Evolutionary conservation across 352 stramenopile species (phyloP), one percentile per base, ranked within the genome.

Genomic region (Ophiocytium majus): DNA sequence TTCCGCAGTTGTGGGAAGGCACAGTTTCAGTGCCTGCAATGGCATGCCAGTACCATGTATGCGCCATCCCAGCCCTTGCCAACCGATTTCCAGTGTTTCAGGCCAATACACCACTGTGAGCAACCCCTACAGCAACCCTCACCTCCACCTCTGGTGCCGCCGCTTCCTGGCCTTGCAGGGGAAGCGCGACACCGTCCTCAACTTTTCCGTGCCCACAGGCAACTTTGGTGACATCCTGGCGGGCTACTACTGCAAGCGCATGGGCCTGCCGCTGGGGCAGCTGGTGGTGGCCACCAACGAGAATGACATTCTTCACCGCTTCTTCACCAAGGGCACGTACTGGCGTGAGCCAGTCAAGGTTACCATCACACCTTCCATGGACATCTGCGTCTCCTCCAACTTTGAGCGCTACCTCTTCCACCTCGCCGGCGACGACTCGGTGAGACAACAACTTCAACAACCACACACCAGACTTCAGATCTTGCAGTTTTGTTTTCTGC

Each of bases 201-300:
- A 93, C 85, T 99, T 98, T 87, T 97, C 95, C 0, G 97, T 99
- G 50, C 97, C 97, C 1, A 99, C 97, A 32, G 97, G 97, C 88
- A 99, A 99, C 92, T 99, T 99, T 91, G 97, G 97, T 37, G 96
- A 99, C 91, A 97, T 99, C 85, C 91, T 99, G 66, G 97, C 97
- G 1, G 97, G 97, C 9, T 99, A 98, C 86, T 99, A 99, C 91
- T 94, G 97, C 83, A 96, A 95, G 86, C 86, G 91, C 86, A 97
- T 97, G 93, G 97, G 97, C 75, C 88, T 99, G 31, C 95, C 96
- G 0, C 93, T 99, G 76, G 95, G 93, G 1, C 96, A 98, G 88
- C 92, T 99, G 32, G 93, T 99, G 57, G 95, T 99, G 36, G 96
- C 96, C n/a, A 99, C 96, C 10, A 99, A 99, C 90, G 97, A 99